Conservation (phyloP, 2,329 filamentous ascomycete genomes). For the Fusarium anthophilum region DNA sequence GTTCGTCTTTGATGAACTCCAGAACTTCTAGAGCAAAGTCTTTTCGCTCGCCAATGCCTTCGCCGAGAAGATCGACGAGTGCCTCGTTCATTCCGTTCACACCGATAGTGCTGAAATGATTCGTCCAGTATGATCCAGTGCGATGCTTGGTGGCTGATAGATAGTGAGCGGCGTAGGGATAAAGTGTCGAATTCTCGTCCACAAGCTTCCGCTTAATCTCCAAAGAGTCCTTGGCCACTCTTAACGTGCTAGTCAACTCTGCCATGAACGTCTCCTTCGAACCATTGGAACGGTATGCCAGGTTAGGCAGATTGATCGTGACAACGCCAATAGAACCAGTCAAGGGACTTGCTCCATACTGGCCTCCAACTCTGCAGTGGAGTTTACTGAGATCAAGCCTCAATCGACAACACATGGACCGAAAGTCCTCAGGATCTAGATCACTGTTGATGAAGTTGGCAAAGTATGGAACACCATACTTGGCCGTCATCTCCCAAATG, state of each 20-base stretch:
- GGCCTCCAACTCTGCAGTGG: slow-evolving; percentile 35
- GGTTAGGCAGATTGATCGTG: slow-evolving; percentile 35
- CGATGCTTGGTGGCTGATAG: slow-evolving; percentile 31
- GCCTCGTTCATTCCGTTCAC: slow-evolving; percentile 39
- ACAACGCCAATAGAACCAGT: slow-evolving; percentile 38
- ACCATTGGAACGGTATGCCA: slow-evolving; percentile 28
- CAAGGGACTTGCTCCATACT: slow-evolving; percentile 36
- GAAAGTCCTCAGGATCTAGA: slow-evolving; percentile 37
- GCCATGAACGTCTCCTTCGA: slow-evolving; percentile 17
- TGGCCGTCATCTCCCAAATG: slow-evolving; percentile 41
- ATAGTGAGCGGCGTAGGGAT: slow-evolving; percentile 38
- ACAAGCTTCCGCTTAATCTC: slow-evolving; percentile 37
- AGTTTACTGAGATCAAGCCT: slow-evolving; percentile 38
- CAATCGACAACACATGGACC: slow-evolving; percentile 39
- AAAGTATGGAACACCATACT: slow-evolving; percentile 40
- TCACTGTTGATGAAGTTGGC: slow-evolving; percentile 41
- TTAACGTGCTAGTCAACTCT: slow-evolving; percentile 4
- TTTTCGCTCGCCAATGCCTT: not conserved
- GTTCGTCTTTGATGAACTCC: slow-evolving; percentile 34
- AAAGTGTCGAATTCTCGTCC: slow-evolving; percentile 20
- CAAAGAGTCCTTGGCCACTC: slow-evolving; percentile 34
- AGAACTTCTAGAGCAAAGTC: slow-evolving; percentile 24
- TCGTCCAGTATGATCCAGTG: slow-evolving; percentile 38
- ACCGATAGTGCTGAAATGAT: slow-evolving; percentile 40
- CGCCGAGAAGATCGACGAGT: not conserved